Evolutionary conservation across 345 rosid species (phyloP).

Genomic region (Capsella bursapastoris): DNA sequence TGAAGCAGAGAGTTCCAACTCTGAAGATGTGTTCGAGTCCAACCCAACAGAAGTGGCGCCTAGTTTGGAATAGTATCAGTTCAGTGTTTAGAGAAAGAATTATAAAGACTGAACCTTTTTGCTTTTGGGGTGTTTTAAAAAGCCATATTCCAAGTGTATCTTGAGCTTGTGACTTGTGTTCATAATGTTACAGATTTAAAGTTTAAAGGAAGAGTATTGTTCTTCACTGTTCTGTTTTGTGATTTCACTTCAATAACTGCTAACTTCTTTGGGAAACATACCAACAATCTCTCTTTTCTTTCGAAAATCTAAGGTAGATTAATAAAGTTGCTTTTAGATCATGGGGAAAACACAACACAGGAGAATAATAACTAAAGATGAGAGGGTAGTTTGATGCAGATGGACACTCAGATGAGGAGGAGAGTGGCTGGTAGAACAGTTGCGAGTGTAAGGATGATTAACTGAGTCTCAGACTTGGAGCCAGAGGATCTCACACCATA

Average conservation of each 20-base stretch:
- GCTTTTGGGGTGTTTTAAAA: slow-evolving; percentile 7
- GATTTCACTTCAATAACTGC: slow-evolving; percentile 22
- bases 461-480: slow-evolving; percentile 41
- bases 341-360: slow-evolving; percentile 1
- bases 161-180: slow-evolving; percentile 26
- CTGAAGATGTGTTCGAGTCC: slow-evolving; percentile 92
- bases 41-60: slow-evolving; percentile 98
- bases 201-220: neutral
- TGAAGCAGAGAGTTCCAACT: slow-evolving; percentile 67
- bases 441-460: slow-evolving; percentile 40
- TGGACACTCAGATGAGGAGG: slow-evolving; percentile 27
- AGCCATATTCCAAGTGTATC: slow-evolving; percentile 16
- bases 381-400: slow-evolving; percentile 12
- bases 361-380: slow-evolving; percentile 2
- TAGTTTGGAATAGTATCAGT: slow-evolving; percentile 68
- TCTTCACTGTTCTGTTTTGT: slow-evolving; percentile 6
- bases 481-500: slow-evolving; percentile 43
- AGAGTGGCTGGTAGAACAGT: slow-evolving; percentile 38
- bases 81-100: slow-evolving; percentile 21
- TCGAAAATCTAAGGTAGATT: neutral
- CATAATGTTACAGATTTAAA: slow-evolving; percentile 41
- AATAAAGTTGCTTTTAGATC: neutral
- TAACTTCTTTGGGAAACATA: slow-evolving; percentile 1
- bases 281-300: neutral
- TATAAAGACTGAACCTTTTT: slow-evolving; percentile 17